Evolutionary conservation across 2,329 filamentous ascomycete genomes (phyloP), one percentile per base, ranked within the genome.

Genomic region (Beauveria scarabaeidicola): DNA sequence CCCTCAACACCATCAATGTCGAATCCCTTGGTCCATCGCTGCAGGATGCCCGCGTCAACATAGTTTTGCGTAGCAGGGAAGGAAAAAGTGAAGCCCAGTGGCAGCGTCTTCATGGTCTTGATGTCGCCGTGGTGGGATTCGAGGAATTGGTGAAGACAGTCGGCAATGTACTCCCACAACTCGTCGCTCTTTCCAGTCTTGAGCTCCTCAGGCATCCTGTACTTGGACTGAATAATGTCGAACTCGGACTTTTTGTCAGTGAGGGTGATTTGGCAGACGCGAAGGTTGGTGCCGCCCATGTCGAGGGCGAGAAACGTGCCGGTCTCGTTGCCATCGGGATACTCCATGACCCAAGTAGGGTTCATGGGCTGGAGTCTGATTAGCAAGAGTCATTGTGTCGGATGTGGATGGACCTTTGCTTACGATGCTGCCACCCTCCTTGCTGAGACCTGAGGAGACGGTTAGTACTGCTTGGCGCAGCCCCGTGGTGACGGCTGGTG

Each of bases 21-120:
- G 70, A 97, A 97, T 3, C 93, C 93, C 79, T 97, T 97, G 66
- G 93, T 97, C 93, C 93, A 97, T 67, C 91, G 86, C 75, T 97
- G 92, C 61, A 97, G 81, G 43, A 96, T 82, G 66, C 92, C 93
- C 73, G 96, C 90, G 66, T 97, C 91, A 69, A 97, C 92, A 75
- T 91, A 93, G 67, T 95, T 85, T 74, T 97, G 93, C 0, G 90
- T 94, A 17, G 91, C 92, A 2, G 93, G 93, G 73, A 96, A 97
- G 4, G 90, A 96, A 77, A 97, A 97, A 50, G 93, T 97, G 78
- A 97, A 97, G 69, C 93, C 93, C 7, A 97, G 83, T 8, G 90
- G 89, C 59, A 92, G 78, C 67, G 83, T 83, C 25, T 82, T 81
- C 25, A 90, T 69, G 64, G 84, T 81, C 52, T 77, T 71, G 59